These are phyloP conservation scores for Hypoxylon sp. DNA, from an alignment of 2,329 filamentous ascomycete species.

Conservation along the genomic window DNA sequence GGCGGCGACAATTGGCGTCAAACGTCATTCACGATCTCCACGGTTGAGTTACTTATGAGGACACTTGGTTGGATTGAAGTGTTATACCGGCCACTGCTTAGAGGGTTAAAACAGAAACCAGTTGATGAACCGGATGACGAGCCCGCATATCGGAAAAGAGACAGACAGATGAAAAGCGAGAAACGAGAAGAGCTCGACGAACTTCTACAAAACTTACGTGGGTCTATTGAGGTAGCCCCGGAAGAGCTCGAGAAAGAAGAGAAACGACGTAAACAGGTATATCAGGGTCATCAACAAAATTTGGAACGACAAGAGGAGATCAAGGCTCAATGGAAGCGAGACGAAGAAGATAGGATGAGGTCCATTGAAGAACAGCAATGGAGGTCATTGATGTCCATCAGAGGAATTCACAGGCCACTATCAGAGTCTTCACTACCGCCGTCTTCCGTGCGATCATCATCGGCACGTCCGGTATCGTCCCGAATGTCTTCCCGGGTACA, in stretches of 20 bases:
- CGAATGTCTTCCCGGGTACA: constrained; percentile 3
- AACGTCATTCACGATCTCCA: constrained; percentile 47
- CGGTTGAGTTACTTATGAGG: constrained; percentile 47
- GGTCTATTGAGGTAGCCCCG: constrained; percentile 38
- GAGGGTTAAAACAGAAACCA: constrained; percentile 26
- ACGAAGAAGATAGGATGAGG: constrained; percentile 36
- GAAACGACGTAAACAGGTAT: constrained; percentile 19
- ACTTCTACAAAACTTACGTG: constrained; percentile 39
- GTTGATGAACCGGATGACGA: constrained; percentile 17
- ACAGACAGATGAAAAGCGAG: constrained; percentile 12
- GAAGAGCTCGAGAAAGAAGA: constrained; percentile 43
- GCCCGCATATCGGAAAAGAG: constrained; percentile 7
- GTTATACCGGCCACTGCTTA: constrained; percentile 46
- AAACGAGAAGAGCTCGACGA: constrained; percentile 44
- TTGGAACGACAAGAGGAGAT: constrained; percentile 41
- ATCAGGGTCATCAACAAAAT: constrained; percentile 15
- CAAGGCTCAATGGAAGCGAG: constrained; percentile 32
- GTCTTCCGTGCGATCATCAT: constrained; percentile 29
- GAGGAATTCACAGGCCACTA: constrained; percentile 32
- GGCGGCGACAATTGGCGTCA: constrained; percentile 43
- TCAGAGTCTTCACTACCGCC: constrained; percentile 37
- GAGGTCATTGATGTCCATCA: constrained; percentile 46
- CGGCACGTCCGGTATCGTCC: constrained; percentile 8
- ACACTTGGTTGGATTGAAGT: constrained; percentile 46
- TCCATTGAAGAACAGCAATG: constrained; percentile 44